Evolutionary conservation across 306 rosid genomes (phyloP).

Genomic region (Mimosa bimucronata): DNA sequence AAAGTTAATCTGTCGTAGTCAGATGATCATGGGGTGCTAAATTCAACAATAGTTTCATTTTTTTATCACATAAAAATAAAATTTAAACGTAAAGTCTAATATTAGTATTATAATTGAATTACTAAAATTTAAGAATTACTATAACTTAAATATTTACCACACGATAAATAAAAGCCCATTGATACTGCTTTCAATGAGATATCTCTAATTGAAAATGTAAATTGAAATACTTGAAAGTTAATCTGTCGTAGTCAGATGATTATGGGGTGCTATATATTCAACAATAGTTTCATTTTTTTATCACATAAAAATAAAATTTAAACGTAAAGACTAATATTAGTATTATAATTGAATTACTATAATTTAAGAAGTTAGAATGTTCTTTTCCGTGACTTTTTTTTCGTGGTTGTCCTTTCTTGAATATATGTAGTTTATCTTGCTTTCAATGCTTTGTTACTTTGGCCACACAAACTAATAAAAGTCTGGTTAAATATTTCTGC

Average conservation of each 20-base stretch:
- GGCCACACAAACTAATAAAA: background rate
- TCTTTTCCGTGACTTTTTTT: background rate
- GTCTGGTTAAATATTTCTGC: background rate
- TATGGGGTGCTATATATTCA: background rate
- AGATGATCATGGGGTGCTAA: background rate
- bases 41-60: background rate
- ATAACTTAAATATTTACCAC: too few species aligned
- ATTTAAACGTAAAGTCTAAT: background rate
- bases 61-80: background rate
- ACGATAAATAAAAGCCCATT: background rate
- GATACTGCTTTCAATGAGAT: background rate
- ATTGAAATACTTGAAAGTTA: background rate
- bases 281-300: background rate
- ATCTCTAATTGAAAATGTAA: background rate
- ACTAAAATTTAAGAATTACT: background rate
- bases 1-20: background rate
- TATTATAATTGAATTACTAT: background rate
- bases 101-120: background rate
- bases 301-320: background rate
- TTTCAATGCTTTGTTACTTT: background rate
- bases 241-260: background rate
- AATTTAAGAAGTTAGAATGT: background rate
- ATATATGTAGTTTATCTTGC: background rate
- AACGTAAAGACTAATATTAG: background rate
- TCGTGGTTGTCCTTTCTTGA: background rate